Evolutionary conservation across 257 asterid species (phyloP), one percentile per base, ranked within the genome.

Genomic region (Solanum clarkiae): DNA sequence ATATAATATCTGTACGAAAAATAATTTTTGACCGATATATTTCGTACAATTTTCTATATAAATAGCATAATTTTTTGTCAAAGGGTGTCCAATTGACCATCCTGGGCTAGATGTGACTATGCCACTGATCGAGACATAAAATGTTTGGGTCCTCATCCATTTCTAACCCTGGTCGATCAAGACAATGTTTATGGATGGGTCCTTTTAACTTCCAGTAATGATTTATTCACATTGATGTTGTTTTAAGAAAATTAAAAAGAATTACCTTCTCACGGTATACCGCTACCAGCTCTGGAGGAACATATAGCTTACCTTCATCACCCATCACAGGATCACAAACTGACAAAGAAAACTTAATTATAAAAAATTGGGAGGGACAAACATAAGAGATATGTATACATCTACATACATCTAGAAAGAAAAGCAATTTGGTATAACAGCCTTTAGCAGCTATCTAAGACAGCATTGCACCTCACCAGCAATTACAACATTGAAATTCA

Each of bases 241-340:
- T 51, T 51, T 40, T 8, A 53, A 26, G 24, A 42, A 53, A 9
- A 77, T 24, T 53, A 56, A 40, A 51, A 77, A 83, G 53, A 72
- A 81, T 26, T 91, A 97, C 99, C 99, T 95, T 97, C 91, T 95
- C 97, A n/a, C 94, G 94, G 87, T 94, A 95, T 55, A 95, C 98
- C n/a, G 97, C 91, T 62, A 93, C 94, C 91, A 95, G 89, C 86
- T 95, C 99, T 87, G 84, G 95, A 54, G 99, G 98, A 47, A 97
- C 97, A 85, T 97, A 97, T 87, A 95, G 97, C 92, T 92, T 97
- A 90, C 98, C 99, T 90, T 97, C 98, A 88, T 97, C 99, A 17
- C 99, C 99, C 92, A 97, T 88, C 84, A 97, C 98, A 63, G 99
- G 98, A 91, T 97, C 99, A 92, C 99, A 95, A 81, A 95, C 99